These are phyloP conservation scores for Tricholoma matsutake DNA, from an alignment of 768 basidiomycete species.

Conservation along the genomic window DNA sequence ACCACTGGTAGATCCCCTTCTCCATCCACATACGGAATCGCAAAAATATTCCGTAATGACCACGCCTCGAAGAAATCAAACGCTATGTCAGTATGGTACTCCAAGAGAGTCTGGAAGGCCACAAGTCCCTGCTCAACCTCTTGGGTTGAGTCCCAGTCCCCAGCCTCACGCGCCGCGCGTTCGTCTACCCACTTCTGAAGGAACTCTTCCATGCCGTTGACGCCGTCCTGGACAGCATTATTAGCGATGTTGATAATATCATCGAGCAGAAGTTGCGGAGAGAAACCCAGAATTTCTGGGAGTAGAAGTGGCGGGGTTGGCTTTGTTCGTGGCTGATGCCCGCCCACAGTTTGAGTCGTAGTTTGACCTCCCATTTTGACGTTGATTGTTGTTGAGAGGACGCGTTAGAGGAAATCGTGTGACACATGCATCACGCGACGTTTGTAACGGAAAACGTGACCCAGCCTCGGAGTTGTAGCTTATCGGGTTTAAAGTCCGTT, in stretches of 20 bases:
- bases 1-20: conserved; percentile 61
- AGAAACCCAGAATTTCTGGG: conserved; percentile 77
- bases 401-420: too few species aligned
- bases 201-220: conserved; percentile 78
- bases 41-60: conserved; percentile 86
- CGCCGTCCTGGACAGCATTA: conserved; percentile 72
- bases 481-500: too few species aligned
- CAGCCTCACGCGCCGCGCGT: conserved; percentile 44
- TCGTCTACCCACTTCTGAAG: conserved; percentile 72
- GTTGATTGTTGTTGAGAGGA: too few species aligned
- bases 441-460: too few species aligned
- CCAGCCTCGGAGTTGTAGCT: too few species aligned
- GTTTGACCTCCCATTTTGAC: not conserved
- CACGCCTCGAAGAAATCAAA: conserved; percentile 92
- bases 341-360: not conserved
- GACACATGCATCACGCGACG: too few species aligned
- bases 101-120: conserved; percentile 84
- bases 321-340: not conserved
- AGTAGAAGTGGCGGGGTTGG: conserved; percentile 47
- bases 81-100: conserved; percentile 85
- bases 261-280: conserved; percentile 81
- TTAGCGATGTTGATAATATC: conserved; percentile 84
- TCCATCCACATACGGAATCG: conserved; percentile 44
- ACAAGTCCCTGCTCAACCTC: conserved; percentile 80
- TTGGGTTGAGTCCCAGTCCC: conserved; percentile 56